These are phyloP conservation scores for Suillus tomentosus DNA, from an alignment of 768 basidiomycete genomes.

Conservation along the genomic window DNA sequence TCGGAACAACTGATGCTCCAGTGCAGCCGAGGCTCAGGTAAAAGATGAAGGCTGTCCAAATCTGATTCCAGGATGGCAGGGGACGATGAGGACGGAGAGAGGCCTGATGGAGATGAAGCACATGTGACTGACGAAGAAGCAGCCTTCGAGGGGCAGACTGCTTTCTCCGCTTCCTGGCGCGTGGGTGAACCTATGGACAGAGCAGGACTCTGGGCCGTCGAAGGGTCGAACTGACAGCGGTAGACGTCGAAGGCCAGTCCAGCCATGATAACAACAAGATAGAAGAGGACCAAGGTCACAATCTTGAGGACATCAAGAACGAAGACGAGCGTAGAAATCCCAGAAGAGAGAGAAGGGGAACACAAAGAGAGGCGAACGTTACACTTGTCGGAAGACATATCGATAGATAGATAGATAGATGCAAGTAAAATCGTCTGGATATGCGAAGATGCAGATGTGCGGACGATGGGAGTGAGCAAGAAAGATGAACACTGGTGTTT, in stretches of 20 bases:
- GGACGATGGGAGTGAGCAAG: not conserved
- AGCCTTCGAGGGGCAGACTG: not conserved
- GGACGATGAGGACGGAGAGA: not conserved
- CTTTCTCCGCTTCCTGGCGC: not conserved
- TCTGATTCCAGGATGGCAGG: not conserved
- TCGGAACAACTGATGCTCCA: not conserved
- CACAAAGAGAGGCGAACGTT: not conserved
- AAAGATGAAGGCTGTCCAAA: not conserved
- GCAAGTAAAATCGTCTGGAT: constrained; percentile 2
- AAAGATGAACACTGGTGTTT: not conserved
- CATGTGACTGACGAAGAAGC: not conserved
- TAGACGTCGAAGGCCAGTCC: not conserved
- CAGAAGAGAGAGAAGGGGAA: not conserved
- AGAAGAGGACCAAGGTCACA: not conserved
- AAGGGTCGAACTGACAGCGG: not conserved
- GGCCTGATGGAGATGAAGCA: not conserved
- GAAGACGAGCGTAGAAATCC: not conserved
- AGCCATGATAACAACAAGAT: not conserved
- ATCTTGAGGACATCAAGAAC: not conserved
- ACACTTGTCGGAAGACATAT: not conserved
- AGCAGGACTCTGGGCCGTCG: not conserved
- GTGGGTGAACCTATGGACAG: not conserved
- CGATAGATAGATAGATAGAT: constrained; percentile 1
- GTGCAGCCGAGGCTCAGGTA: not conserved
- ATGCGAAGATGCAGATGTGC: not conserved